phyloP scores from a whole-genome alignment of 2,329 filamentous ascomycete species.

The Aaosphaeria arxii region DNA sequence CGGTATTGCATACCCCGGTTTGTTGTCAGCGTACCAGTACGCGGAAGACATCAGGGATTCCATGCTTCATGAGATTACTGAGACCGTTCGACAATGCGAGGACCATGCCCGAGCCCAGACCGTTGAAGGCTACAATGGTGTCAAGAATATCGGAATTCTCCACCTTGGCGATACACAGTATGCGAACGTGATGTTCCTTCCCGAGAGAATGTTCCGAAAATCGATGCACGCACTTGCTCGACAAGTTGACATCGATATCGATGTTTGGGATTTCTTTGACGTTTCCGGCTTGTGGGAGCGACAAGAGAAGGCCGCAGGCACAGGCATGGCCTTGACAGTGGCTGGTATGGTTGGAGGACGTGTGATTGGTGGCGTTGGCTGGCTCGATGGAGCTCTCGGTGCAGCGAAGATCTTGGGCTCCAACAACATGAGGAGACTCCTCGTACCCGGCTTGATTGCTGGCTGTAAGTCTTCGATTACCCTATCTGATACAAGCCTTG shows the following conservation, averaged over 20 bases:
- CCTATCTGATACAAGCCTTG: not conserved
- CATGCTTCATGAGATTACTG: slow-evolving; percentile 84
- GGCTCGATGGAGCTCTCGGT: slow-evolving; percentile 83
- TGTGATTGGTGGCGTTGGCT: slow-evolving; percentile 78
- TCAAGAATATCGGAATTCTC: slow-evolving; percentile 82
- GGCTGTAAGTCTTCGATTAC: slow-evolving; percentile 61
- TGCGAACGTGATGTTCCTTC: slow-evolving; percentile 79
- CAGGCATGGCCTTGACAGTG: slow-evolving; percentile 90
- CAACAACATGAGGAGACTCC: slow-evolving; percentile 74
- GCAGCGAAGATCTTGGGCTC: slow-evolving; percentile 77
- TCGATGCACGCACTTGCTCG: slow-evolving; percentile 77
- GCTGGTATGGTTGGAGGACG: slow-evolving; percentile 81
- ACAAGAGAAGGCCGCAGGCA: slow-evolving; percentile 92
- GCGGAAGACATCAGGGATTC: slow-evolving; percentile 89
- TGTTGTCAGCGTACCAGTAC: slow-evolving; percentile 83
- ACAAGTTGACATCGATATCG: slow-evolving; percentile 82
- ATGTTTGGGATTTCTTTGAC: slow-evolving; percentile 93
- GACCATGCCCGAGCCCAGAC: slow-evolving; percentile 78
- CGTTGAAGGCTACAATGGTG: slow-evolving; percentile 75
- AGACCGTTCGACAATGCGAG: slow-evolving; percentile 76
- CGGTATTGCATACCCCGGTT: slow-evolving; percentile 80
- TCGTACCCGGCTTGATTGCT: slow-evolving; percentile 75
- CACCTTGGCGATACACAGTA: slow-evolving; percentile 83
- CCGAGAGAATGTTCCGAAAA: slow-evolving; percentile 91
- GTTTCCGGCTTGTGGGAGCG: slow-evolving; percentile 75